Evolutionary conservation across 768 basidiomycete genomes (phyloP).

Genomic region (Nevesoporus exiguus): DNA sequence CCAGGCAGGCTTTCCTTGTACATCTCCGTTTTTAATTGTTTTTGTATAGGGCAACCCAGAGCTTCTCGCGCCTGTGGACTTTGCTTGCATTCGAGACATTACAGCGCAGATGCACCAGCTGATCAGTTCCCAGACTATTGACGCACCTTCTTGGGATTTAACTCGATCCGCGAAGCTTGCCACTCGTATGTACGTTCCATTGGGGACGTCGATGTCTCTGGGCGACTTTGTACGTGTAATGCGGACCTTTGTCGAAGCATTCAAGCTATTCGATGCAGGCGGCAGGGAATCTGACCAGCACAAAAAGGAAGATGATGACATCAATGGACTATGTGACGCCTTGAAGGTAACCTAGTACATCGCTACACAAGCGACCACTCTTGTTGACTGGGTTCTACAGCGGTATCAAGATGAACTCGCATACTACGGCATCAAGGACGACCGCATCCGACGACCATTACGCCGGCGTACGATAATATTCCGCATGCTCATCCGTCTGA

Average conservation of each 20-base stretch:
- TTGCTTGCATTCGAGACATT: slow-evolving; percentile 51
- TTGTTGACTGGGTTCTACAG: slow-evolving; percentile 34
- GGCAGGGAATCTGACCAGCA: slow-evolving; percentile 26
- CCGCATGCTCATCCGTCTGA: slow-evolving; percentile 62
- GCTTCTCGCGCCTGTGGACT: slow-evolving; percentile 64
- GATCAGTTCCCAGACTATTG: slow-evolving; percentile 75
- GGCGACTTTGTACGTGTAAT: slow-evolving; percentile 81
- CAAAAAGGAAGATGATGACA: slow-evolving; percentile 26
- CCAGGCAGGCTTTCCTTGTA: slow-evolving; percentile 19
- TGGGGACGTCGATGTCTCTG: slow-evolving; percentile 82
- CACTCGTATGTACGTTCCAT: slow-evolving; percentile 76
- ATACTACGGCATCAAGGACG: slow-evolving; percentile 74
- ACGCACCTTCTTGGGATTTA: slow-evolving; percentile 82
- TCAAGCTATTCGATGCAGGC: slow-evolving; percentile 45
- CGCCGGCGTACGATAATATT: slow-evolving; percentile 51
- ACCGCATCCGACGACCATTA: slow-evolving; percentile 71
- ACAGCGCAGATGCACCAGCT: slow-evolving; percentile 63
- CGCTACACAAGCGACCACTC: neutral
- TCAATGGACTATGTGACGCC: slow-evolving; percentile 43
- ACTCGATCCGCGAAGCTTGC: slow-evolving; percentile 75
- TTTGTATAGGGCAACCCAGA: slow-evolving; percentile 64
- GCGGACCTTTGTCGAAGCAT: slow-evolving; percentile 71
- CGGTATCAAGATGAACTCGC: slow-evolving; percentile 71
- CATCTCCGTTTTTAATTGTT: neutral
- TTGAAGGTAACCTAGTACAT: slow-evolving; percentile 49